phyloP scores from a whole-genome alignment of 139 green algal species.

The Haematococcus lacustris region DNA sequence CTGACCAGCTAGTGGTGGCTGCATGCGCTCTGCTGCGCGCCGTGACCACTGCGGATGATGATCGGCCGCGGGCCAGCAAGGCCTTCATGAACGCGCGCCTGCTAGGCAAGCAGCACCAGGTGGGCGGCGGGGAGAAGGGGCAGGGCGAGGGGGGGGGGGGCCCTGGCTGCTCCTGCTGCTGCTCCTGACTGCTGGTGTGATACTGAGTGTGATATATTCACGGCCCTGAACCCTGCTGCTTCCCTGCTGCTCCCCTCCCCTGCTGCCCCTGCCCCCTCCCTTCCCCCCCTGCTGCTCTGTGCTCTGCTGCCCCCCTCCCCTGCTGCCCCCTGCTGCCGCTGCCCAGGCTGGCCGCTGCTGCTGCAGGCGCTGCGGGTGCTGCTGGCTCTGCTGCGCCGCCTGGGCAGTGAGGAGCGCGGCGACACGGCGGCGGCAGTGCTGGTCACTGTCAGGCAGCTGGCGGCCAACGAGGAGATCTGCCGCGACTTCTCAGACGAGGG shows the following conservation, averaged over 20 bases:
- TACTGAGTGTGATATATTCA: too few species aligned
- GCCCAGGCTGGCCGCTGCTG: background rate
- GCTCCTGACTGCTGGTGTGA: slow-evolving; percentile 15
- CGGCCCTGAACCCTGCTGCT: too few species aligned
- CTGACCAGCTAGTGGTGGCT: background rate
- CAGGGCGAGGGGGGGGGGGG: too few species aligned
- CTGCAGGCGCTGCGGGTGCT: slow-evolving; percentile 18
- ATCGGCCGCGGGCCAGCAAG: slow-evolving; percentile 37
- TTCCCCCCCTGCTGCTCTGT: background rate
- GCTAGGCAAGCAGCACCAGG: slow-evolving; percentile 26
- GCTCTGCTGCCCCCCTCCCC: background rate
- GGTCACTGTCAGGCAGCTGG: slow-evolving; percentile 13
- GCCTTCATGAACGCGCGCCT: slow-evolving; percentile 42
- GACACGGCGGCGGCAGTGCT: slow-evolving; percentile 5
- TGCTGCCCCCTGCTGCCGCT: background rate
- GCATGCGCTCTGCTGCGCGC: slow-evolving; percentile 19
- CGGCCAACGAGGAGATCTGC: slow-evolving; percentile 42
- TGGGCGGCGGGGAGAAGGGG: background rate
- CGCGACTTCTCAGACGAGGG: slow-evolving; percentile 29
- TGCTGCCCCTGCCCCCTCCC: background rate
- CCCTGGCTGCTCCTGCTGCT: too few species aligned
- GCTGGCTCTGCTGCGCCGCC: slow-evolving; percentile 9
- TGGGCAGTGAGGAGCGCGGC: background rate
- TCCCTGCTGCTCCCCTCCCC: background rate
- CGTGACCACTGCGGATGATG: slow-evolving; percentile 58